Evolutionary conservation across 768 basidiomycete genomes (phyloP).

Genomic region (Podaxis carcinomalis): DNA sequence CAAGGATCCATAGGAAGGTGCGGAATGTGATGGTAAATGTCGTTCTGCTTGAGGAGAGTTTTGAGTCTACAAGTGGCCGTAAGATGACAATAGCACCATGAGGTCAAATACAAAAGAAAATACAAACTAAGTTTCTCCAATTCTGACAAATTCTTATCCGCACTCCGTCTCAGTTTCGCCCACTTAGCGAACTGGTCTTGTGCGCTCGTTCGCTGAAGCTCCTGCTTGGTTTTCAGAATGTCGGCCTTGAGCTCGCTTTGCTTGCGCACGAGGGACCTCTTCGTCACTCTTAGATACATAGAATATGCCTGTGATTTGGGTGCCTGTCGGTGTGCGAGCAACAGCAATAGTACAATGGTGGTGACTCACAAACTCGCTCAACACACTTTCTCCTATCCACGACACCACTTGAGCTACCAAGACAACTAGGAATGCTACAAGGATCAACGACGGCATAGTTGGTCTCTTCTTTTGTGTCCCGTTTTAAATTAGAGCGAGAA

Average conservation of each 20-base stretch:
- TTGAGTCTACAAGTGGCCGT: slow-evolving; percentile 47
- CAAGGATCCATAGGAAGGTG: slow-evolving; percentile 70
- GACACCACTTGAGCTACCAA: slow-evolving; percentile 80
- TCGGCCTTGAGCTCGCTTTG: slow-evolving; percentile 77
- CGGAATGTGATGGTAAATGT: slow-evolving; percentile 72
- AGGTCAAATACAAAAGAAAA: background rate
- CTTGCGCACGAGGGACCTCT: slow-evolving; percentile 46
- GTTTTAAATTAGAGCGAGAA: background rate
- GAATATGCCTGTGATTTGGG: slow-evolving; percentile 55
- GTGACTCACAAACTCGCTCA: slow-evolving; percentile 70
- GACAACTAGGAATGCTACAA: slow-evolving; percentile 79
- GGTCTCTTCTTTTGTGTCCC: background rate
- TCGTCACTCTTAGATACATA: slow-evolving; percentile 63
- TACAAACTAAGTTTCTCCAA: slow-evolving; percentile 87
- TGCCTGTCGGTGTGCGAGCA: background rate
- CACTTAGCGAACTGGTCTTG: slow-evolving; percentile 99
- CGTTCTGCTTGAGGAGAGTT: slow-evolving; percentile 54
- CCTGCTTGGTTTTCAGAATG: slow-evolving; percentile 75
- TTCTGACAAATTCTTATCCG: slow-evolving; percentile 90
- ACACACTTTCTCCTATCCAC: slow-evolving; percentile 85
- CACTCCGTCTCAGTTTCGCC: slow-evolving; percentile 86
- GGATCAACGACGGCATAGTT: slow-evolving; percentile 63
- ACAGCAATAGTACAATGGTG: background rate
- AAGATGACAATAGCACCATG: background rate
- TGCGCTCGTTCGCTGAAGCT: slow-evolving; percentile 84